These are phyloP conservation scores for Juncus inflexus DNA, from an alignment of 176 grass and related monocot genomes.

Conservation along the genomic window DNA sequence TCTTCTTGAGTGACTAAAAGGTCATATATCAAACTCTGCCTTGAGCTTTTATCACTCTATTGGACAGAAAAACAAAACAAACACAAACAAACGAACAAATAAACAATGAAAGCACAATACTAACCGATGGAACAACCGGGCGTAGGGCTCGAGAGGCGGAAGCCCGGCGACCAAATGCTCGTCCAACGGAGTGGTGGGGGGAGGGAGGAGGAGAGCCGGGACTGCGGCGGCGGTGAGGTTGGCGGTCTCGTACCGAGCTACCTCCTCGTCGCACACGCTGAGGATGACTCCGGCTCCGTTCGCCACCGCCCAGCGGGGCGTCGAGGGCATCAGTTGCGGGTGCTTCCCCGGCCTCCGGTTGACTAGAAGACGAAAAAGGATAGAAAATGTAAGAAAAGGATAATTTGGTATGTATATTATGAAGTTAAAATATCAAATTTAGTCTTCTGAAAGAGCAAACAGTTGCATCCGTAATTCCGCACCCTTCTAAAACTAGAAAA, in stretches of 20 bases:
- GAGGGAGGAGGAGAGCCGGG: conserved; percentile 92
- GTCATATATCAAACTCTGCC: no score
- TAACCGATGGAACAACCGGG: conserved; percentile 93
- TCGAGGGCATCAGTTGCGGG: conserved; percentile 97
- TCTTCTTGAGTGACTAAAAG: no score
- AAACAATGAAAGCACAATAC: conserved; percentile 3
- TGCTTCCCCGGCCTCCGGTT: conserved; percentile 89
- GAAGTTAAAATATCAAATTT: no score
- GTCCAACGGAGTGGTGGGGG: conserved; percentile 86
- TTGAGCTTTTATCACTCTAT: no score
- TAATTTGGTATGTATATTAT: no score
- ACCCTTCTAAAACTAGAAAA: no score
- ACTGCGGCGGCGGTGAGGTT: conserved; percentile 96
- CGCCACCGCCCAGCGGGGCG: conserved; percentile 98
- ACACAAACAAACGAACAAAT: neutral
- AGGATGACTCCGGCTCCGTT: conserved; percentile 99
- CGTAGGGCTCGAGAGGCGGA: conserved; percentile 92
- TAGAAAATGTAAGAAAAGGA: neutral
- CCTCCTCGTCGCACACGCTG: conserved; percentile 98
- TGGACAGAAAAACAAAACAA: no score
- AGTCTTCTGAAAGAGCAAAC: no score
- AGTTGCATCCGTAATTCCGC: no score
- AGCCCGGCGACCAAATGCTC: conserved; percentile 93
- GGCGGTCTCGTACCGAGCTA: conserved; percentile 86
- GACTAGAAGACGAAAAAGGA: conserved; percentile 51